A percentile compares a stretch with the other conserved stretches of the same genome.
Evolutionary conservation across 139 green algal genomes (phyloP).

Genomic region (Picochlorum sp.): DNA sequence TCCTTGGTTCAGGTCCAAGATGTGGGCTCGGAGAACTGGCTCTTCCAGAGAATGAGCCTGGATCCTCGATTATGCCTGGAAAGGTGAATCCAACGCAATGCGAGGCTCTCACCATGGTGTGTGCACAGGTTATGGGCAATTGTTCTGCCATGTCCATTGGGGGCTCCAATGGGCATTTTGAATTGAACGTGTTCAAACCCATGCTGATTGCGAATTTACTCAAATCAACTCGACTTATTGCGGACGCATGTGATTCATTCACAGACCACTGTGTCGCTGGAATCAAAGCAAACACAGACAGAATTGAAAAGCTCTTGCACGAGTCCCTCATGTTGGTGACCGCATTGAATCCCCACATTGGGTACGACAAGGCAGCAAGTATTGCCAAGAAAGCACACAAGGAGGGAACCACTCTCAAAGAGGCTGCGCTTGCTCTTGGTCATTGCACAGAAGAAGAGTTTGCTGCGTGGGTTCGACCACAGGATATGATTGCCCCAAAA

Average conservation of each 20-base stretch:
- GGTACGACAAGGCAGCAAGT: conserved; percentile 91
- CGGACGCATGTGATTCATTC: conserved; percentile 73
- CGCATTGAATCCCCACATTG: conserved; percentile 81
- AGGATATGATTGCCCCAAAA: conserved; percentile 73
- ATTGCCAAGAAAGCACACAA: conserved; percentile 95
- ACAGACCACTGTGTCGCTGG: conserved; percentile 53
- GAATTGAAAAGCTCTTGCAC: conserved; percentile 76
- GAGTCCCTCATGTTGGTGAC: conserved; percentile 95
- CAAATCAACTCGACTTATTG: conserved; percentile 58
- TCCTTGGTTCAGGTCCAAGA: conserved; percentile 58
- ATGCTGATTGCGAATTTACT: conserved; percentile 63
- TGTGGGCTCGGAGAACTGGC: conserved; percentile 89
- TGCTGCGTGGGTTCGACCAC: conserved; percentile 79
- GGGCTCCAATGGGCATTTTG: conserved; percentile 78
- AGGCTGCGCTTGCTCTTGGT: conserved; percentile 68
- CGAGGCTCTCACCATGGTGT: conserved; percentile 93
- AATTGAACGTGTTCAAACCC: conserved; percentile 97
- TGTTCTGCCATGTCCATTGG: conserved; percentile 67
- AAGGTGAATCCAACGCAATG: conserved; percentile 99
- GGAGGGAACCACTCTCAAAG: conserved; percentile 76
- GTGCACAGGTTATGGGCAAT: conserved; percentile 91
- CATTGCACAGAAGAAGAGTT: conserved; percentile 71
- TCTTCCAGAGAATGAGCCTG: conserved; percentile 95
- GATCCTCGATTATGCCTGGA: conserved; percentile 92
- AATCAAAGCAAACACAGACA: conserved; percentile 63